Percentiles rank a stretch among this genome's conserved stretches.
phyloP scores from a whole-genome alignment of 2,329 filamentous ascomycete species.

The Verticillium klebahnii region DNA sequence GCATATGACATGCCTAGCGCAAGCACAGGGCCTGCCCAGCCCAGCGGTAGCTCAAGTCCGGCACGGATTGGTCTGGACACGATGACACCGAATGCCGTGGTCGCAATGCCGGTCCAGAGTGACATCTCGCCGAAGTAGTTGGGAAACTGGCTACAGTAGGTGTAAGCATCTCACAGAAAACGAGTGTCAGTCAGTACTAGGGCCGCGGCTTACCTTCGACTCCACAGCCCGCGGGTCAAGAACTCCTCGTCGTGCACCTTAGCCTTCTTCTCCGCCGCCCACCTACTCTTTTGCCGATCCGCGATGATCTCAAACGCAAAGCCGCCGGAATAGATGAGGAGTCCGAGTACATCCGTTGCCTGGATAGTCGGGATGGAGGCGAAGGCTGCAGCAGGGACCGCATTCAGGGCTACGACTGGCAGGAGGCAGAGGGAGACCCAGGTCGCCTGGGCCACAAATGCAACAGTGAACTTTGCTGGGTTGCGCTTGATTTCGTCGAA shows the following conservation, averaged over 20 bases:
- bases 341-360: constrained; percentile 50
- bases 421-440: constrained; percentile 66
- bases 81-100: constrained; percentile 52
- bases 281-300: constrained; percentile 59
- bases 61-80: constrained; percentile 47
- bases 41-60: constrained; percentile 51
- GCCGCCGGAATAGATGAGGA: constrained; percentile 54
- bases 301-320: constrained; percentile 57
- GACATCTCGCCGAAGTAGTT: constrained; percentile 71
- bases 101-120: constrained; percentile 64
- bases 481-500: constrained; percentile 36
- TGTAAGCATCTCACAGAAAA: background rate
- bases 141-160: constrained; percentile 47
- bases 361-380: constrained; percentile 42
- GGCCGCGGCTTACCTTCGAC: constrained; percentile 35
- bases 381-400: constrained; percentile 50
- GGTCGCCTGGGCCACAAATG: constrained; percentile 52
- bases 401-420: constrained; percentile 60
- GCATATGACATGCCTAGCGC: constrained; percentile 43
- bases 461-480: constrained; percentile 27
- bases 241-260: constrained; percentile 67
- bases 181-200: background rate
- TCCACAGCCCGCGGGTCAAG: constrained; percentile 59
- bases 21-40: constrained; percentile 20
- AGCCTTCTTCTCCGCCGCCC: constrained; percentile 55